phyloP scores from a whole-genome alignment of 352 stramenopile species.

The Globisporangium mamillatum region DNA sequence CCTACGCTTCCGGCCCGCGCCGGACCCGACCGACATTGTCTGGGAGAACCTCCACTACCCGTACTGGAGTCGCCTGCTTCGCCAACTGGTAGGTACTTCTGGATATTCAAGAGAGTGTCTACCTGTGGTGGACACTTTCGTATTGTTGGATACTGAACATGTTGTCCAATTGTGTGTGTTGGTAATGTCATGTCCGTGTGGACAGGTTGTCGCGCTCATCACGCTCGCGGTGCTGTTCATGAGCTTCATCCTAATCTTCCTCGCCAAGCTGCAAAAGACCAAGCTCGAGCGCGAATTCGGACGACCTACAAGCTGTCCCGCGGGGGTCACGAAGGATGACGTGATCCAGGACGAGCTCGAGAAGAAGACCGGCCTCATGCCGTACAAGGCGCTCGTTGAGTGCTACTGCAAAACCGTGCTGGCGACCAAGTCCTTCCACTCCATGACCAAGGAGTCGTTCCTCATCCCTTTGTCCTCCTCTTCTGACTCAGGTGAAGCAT shows the following conservation, averaged over 20 bases:
- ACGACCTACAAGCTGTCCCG: slow-evolving; percentile 56
- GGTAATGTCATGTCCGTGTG: not conserved
- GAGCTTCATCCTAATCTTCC: slow-evolving; percentile 76
- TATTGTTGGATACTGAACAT: not conserved
- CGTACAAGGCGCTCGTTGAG: slow-evolving; percentile 76
- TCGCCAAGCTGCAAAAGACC: slow-evolving; percentile 71
- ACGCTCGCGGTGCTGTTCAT: slow-evolving; percentile 64
- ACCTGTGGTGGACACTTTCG: not conserved
- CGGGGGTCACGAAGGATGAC: slow-evolving; percentile 48
- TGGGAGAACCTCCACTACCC: slow-evolving; percentile 82
- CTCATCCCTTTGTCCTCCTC: not conserved
- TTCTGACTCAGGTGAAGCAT: not conserved
- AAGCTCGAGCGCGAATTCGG: slow-evolving; percentile 71
- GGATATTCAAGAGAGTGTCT: not conserved
- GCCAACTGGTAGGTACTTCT: slow-evolving; percentile 44
- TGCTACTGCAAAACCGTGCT: slow-evolving; percentile 76
- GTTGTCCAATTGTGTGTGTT: not conserved
- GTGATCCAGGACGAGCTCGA: slow-evolving; percentile 70
- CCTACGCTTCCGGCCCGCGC: slow-evolving; percentile 63
- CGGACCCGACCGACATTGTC: slow-evolving; percentile 80
- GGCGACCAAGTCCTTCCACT: slow-evolving; percentile 44
- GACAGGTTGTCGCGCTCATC: slow-evolving; percentile 59
- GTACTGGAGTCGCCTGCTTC: slow-evolving; percentile 52
- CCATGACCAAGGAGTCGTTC: slow-evolving; percentile 63
- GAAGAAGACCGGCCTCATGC: slow-evolving; percentile 42